Evolutionary conservation across 306 rosid genomes (phyloP).

Genomic region (Carpinus viminea): DNA sequence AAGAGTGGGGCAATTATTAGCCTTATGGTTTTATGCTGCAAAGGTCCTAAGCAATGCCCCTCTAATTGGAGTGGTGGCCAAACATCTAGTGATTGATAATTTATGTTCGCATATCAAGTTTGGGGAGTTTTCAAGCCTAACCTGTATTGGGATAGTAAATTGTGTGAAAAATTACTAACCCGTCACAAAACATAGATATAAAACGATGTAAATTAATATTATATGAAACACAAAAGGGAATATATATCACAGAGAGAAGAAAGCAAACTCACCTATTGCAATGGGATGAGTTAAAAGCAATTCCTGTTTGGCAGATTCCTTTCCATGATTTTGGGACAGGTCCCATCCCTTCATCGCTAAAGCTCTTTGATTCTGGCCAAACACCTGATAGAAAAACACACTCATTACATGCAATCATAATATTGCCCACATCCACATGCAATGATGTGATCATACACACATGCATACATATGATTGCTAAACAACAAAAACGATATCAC

Average conservation of each 20-base stretch:
- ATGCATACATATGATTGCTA: neutral
- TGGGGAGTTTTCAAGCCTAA: no score
- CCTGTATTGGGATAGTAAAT: no score
- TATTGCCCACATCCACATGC: neutral
- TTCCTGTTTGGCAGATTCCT: constrained; percentile 73
- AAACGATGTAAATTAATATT: no score
- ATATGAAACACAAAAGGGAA: no score
- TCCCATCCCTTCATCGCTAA: constrained; percentile 70
- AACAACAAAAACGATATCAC: constrained; percentile 16
- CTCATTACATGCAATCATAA: constrained; percentile 11
- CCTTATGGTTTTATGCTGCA: no score
- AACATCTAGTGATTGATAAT: no score
- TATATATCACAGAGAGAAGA: neutral
- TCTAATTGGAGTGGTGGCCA: no score
- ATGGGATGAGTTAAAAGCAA: constrained; percentile 54
- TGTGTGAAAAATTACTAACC: no score
- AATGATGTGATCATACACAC: no score
- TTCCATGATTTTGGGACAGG: constrained; percentile 77
- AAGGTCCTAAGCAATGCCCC: no score
- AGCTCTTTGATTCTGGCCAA: constrained; percentile 89
- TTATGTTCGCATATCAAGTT: no score
- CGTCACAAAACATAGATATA: no score
- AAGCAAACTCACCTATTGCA: constrained; percentile 55
- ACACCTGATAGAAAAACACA: constrained; percentile 48
- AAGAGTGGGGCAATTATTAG: neutral